Conservation (phyloP, 306 rosid species). For the Hippophae rhamnoides region DNA sequence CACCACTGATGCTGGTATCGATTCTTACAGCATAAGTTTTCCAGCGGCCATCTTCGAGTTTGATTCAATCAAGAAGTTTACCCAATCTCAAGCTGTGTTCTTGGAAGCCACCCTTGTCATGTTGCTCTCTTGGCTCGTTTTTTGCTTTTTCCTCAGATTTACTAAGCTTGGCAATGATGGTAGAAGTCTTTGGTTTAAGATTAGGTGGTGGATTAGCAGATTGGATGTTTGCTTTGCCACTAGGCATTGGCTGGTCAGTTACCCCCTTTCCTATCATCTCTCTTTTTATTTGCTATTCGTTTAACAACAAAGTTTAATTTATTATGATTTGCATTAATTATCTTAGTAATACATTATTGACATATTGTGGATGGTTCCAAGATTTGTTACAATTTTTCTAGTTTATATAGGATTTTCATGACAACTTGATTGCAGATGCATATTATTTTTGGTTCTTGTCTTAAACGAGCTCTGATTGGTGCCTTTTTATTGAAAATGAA, state of each 20-base stretch:
- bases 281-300: background rate
- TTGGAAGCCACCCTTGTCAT: slow-evolving; percentile 71
- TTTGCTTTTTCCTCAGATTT: slow-evolving; percentile 62
- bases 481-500: no score
- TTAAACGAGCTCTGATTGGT: no score
- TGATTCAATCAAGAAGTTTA: slow-evolving; percentile 70
- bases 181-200: slow-evolving; percentile 51
- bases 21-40: slow-evolving; percentile 39
- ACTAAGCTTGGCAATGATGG: slow-evolving; percentile 56
- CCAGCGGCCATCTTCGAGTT: slow-evolving; percentile 55
- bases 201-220: slow-evolving; percentile 85
- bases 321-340: no score
- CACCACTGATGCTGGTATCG: slow-evolving; percentile 37
- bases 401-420: no score
- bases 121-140: slow-evolving; percentile 66
- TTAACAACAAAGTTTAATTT: no score
- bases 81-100: slow-evolving; percentile 95
- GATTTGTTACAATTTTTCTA: no score
- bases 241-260: slow-evolving; percentile 88
- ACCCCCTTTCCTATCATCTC: background rate
- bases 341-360: no score
- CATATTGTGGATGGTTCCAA: no score
- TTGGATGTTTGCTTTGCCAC: slow-evolving; percentile 88
- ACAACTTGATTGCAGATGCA: no score
- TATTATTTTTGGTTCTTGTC: no score